Evolutionary conservation across 768 basidiomycete genomes (phyloP), one percentile per base, ranked within the genome.

Genomic region (Xanthoconium purpureum): DNA sequence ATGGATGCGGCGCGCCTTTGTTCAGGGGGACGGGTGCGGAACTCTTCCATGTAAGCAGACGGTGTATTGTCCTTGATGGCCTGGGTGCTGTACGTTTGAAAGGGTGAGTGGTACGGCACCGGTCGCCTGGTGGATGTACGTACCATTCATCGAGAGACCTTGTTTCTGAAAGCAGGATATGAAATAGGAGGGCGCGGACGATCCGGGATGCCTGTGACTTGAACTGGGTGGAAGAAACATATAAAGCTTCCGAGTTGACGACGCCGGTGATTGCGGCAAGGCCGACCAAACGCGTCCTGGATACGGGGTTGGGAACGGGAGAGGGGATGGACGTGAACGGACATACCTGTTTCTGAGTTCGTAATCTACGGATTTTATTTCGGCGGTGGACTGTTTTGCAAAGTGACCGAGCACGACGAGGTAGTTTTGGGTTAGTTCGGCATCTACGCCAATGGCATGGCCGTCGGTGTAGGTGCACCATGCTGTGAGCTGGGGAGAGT

Each of bases 391-490:
- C 62, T 90, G 77, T 13, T 68, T 67, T 10, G 88, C 75, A 67
- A 96, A 93, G 56, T 77, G 81, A 12, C 71, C 73, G 37, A 96
- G 78, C 32, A 84, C 80, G 9, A 79, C 77, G 33, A 91, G 73
- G 70, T 96, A 96, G 54, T 85, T 80, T 29, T 77, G 75, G 0
- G 91, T 89, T 47, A 91, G 74, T 32, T 66, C 72, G 53, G 81
- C 81, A 65, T 96, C 94, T 13, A 87, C 83, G 29, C 89, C 91
- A 59, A 95, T 84, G 39, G 89, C 76, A 52, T 85, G 85, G 0
- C 93, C 92, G 62, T 95, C 88, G 20, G 94, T 93, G 62, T 87
- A 97, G 15, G 94, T 94, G 18, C 89, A 88, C 88, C 92, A 98
- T 2, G 92, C 88, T 4, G 88, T 90, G 64, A 96, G 93, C 89